Base-by-base conservation (phyloP, 2,329 filamentous ascomycete species). In the Akanthomyces uredinophilus region DNA sequence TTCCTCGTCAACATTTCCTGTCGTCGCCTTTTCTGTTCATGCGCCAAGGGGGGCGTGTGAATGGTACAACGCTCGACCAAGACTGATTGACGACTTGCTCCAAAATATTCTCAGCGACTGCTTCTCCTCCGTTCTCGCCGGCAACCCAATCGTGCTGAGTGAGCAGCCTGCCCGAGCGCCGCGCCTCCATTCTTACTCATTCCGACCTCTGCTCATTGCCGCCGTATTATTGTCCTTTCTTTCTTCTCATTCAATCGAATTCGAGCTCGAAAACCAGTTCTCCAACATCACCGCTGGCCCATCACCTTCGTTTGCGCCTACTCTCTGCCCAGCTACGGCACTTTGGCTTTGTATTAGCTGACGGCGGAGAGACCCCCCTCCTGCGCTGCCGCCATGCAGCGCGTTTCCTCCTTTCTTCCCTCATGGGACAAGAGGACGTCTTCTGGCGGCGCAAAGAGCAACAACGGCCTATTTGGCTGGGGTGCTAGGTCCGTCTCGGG, bases 401-500 rank as follows among this genome's bases (percentile, higher is more conserved):
- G 76, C 68, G 75, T 78, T 65, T 78, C 76, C 64, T 69, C 73
- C 63, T 76, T 78, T 64, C 72, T 78, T 63, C 76, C 76, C 65
- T 76, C 76, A n/a, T 78, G 76, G 76, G 76, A 78, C 65, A 78
- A 73, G 70, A 77, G 77, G 68, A 73, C 71, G 54, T 76, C 73
- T 61, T 63, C 67, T 63, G 68, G 66, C 51, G 65, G 65, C 61
- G 68, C 68, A 64, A 72, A 70, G 58, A 70, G 64, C 63, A 65
- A 68, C 47, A 61, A 66, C 53, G 65, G 70, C 65, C 71, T 81
- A 37, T 80, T 79, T 63, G 74, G 75, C 55, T 80, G 79, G 78
- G 74, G 78, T 67, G 75, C 73, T 72, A 79, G 64, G 85, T 87
- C 63, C 81, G 85, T 32, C 27, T 60, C 57, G 4, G 37, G n/a